Conservation (phyloP, 352 stramenopile genomes). For the Globisporangium emineosum region DNA sequence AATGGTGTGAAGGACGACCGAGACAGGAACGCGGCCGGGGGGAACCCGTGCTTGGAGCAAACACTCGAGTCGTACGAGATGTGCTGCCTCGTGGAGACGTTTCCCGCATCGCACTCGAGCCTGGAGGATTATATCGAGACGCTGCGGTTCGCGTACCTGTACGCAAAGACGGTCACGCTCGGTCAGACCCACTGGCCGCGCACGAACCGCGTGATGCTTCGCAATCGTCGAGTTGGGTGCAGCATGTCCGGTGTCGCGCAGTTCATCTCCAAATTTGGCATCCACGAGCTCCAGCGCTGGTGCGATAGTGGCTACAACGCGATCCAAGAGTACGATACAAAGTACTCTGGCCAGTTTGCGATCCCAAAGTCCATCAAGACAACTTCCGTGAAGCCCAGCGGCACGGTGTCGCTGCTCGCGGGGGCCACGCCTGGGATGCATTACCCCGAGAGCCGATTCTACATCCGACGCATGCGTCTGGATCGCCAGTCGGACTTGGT, state of each 20-base stretch:
- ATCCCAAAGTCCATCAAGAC: slow-evolving; percentile 92
- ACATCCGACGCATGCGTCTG: slow-evolving; percentile 89
- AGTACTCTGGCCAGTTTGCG: slow-evolving; percentile 67
- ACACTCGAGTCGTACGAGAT: slow-evolving; percentile 92
- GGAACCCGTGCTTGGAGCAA: slow-evolving; percentile 93
- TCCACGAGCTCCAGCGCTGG: slow-evolving; percentile 86
- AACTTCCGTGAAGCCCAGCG: slow-evolving; percentile 89
- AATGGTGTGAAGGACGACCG: slow-evolving; percentile 75
- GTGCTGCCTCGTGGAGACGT: slow-evolving; percentile 94
- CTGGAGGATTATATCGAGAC: slow-evolving; percentile 90
- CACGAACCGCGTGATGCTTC: slow-evolving; percentile 91
- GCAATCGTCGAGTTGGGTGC: slow-evolving; percentile 91
- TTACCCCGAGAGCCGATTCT: slow-evolving; percentile 91
- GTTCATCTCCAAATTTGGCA: slow-evolving; percentile 77
- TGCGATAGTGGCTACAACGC: slow-evolving; percentile 82
- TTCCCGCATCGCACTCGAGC: slow-evolving; percentile 80
- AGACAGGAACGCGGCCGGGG: slow-evolving; percentile 78
- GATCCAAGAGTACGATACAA: slow-evolving; percentile 69
- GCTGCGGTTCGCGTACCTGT: slow-evolving; percentile 86
- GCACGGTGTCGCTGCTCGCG: slow-evolving; percentile 90
- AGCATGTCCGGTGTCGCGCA: slow-evolving; percentile 93
- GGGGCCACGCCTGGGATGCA: slow-evolving; percentile 93
- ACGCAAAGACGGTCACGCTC: slow-evolving; percentile 94
- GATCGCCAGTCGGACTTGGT: slow-evolving; percentile 83
- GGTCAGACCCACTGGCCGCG: slow-evolving; percentile 88